phyloP scores from a whole-genome alignment of 768 basidiomycete genomes.

The Phanerochaete carnosa region DNA sequence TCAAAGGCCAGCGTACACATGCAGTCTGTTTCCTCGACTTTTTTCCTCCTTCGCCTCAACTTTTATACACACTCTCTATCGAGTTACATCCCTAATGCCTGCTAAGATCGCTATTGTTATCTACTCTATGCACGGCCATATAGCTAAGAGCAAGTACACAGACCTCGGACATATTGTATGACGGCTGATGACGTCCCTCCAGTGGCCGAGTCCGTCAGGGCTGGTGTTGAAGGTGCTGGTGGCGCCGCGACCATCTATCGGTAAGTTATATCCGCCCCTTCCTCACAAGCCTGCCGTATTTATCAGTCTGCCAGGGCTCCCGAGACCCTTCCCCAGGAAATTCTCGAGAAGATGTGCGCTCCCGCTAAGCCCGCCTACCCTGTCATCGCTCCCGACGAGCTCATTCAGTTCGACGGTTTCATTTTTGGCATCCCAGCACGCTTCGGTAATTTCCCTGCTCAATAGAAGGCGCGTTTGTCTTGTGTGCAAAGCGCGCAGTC shows the following conservation, averaged over 20 bases:
- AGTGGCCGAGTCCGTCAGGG: constrained; percentile 60
- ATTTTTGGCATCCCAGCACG: constrained; percentile 78
- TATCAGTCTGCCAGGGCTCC: constrained; percentile 45
- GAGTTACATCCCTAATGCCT: neutral
- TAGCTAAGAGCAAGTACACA: constrained; percentile 53
- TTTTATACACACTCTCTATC: neutral
- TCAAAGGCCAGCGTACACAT: neutral
- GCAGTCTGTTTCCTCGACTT: neutral
- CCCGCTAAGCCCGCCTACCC: constrained; percentile 73
- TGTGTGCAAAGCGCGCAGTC: neutral
- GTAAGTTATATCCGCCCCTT: constrained; percentile 25
- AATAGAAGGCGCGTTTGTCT: constrained; percentile 58
- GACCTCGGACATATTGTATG: neutral
- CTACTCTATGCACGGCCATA: constrained; percentile 73
- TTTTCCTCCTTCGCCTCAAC: neutral
- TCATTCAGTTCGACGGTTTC: constrained; percentile 66
- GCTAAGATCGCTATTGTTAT: constrained; percentile 65
- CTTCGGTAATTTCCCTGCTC: constrained; percentile 77
- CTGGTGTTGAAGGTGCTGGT: constrained; percentile 39
- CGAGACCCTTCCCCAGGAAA: constrained; percentile 73
- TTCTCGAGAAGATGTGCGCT: constrained; percentile 68
- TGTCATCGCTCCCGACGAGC: constrained; percentile 49
- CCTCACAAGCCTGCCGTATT: neutral
- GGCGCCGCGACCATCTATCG: constrained; percentile 45
- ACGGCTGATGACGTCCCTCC: constrained; percentile 1